Evolutionary conservation across 805 yeast species (phyloP).

Genomic region (Tetrapisispora pingtungensis): DNA sequence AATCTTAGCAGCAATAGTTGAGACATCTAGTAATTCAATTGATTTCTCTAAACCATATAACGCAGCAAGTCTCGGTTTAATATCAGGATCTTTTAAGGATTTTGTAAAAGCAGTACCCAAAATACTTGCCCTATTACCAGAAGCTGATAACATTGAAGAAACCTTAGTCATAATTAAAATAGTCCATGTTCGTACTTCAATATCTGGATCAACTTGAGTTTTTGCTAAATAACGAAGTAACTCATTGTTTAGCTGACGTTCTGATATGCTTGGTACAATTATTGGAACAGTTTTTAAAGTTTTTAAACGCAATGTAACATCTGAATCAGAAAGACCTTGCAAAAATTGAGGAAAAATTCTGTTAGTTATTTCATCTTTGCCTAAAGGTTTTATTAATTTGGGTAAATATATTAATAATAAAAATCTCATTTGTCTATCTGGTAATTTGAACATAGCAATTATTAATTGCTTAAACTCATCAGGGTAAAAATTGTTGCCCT

Average conservation of each 20-base stretch:
- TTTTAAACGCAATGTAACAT: constrained; percentile 67
- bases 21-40: constrained; percentile 57
- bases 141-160: constrained; percentile 21
- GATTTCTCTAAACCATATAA: constrained; percentile 60
- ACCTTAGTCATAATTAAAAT: constrained; percentile 20
- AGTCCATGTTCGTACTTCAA: constrained; percentile 26
- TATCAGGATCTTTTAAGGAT: constrained; percentile 68
- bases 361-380: constrained; percentile 54
- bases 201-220: constrained; percentile 26
- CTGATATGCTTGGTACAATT: constrained; percentile 56
- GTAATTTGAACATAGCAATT: constrained; percentile 48
- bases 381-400: constrained; percentile 38
- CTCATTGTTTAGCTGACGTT: constrained; percentile 80
- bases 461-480: constrained; percentile 43
- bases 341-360: constrained; percentile 57
- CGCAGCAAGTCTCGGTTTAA: constrained; percentile 68
- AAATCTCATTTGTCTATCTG: constrained; percentile 72
- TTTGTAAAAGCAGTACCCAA: constrained; percentile 79
- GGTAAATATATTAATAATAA: constrained; percentile 59
- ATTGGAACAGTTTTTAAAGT: constrained; percentile 50
- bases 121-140: constrained; percentile 48
- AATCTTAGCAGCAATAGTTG: constrained; percentile 67
- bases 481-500: constrained; percentile 32
- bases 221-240: constrained; percentile 68
- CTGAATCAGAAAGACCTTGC: constrained; percentile 83